These are phyloP conservation scores for Punica granatum DNA, from an alignment of 345 rosid species.

Conservation along the genomic window DNA sequence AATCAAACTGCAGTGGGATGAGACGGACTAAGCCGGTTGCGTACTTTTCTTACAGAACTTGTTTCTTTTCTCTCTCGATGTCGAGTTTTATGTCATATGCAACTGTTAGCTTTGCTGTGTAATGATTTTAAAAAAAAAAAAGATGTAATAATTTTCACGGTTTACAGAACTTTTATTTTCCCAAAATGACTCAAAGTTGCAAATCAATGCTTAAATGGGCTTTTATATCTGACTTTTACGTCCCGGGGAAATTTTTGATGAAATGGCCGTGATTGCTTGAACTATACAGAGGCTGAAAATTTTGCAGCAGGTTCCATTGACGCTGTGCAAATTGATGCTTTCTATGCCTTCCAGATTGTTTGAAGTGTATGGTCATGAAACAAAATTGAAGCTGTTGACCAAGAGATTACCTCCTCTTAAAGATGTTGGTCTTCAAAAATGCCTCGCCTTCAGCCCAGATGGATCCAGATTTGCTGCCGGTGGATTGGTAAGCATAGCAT, in stretches of 20 bases:
- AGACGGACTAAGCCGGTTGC: background rate
- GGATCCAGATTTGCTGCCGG: slow-evolving; percentile 86
- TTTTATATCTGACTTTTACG: background rate
- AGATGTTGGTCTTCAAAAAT: slow-evolving; percentile 69
- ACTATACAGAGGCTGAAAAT: background rate
- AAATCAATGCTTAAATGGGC: background rate
- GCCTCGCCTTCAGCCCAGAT: slow-evolving; percentile 81
- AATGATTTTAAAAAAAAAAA: too few relatives aligned
- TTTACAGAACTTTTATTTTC: background rate
- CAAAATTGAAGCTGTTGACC: slow-evolving; percentile 34
- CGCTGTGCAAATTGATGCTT: background rate
- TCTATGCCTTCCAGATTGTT: slow-evolving; percentile 48
- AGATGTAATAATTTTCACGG: too few relatives aligned
- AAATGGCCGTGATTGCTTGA: background rate
- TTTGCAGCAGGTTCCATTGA: background rate
- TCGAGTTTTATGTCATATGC: background rate
- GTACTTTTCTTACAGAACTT: background rate
- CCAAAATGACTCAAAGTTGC: background rate
- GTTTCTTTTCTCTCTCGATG: background rate
- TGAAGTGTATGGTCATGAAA: slow-evolving; percentile 50
- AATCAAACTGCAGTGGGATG: background rate
- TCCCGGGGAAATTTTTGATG: background rate
- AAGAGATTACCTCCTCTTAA: slow-evolving; percentile 54
- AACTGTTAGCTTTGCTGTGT: background rate
- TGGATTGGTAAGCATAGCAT: slow-evolving; percentile 56